Conservation (phyloP, 2,329 filamentous ascomycete genomes). For the Cadophora sp. region DNA sequence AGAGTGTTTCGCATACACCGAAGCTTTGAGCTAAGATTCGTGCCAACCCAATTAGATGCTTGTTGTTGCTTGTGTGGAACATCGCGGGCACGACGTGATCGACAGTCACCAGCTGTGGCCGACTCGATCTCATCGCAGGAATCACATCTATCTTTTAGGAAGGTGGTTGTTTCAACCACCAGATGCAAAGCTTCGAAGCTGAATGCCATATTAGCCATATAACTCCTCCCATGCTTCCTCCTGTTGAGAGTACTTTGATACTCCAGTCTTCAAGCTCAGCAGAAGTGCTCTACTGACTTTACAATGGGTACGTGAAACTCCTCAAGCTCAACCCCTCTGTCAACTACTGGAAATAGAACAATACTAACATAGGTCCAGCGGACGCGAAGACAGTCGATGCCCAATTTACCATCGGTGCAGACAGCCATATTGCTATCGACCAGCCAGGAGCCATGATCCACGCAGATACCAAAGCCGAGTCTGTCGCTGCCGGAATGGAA, state of each 20-base stretch:
- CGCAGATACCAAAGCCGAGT: conserved; percentile 10
- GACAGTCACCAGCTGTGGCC: neutral
- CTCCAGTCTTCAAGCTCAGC: neutral
- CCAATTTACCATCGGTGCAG: conserved; percentile 24
- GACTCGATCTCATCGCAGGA: neutral
- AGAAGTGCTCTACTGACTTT: conserved; percentile 4
- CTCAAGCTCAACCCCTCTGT: neutral
- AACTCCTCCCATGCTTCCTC: neutral
- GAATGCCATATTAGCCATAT: conserved; percentile 9
- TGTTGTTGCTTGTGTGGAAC: conserved; percentile 7
- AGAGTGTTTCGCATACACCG: conserved; percentile 7
- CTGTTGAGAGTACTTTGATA: neutral
- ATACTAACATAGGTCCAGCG: conserved; percentile 25
- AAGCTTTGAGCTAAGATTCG: conserved; percentile 13
- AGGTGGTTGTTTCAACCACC: conserved; percentile 13
- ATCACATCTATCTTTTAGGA: conserved; percentile 10
- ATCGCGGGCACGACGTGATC: conserved; percentile 2
- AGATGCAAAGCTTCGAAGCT: neutral
- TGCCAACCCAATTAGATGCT: conserved; percentile 6
- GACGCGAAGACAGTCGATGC: conserved; percentile 28
- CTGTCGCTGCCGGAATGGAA: conserved; percentile 15
- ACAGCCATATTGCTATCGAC: conserved; percentile 19
- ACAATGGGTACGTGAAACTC: conserved; percentile 15
- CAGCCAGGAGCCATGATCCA: conserved; percentile 26
- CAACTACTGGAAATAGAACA: neutral